phyloP scores from a whole-genome alignment of 192 early-diverging fungal genomes.

The Irineochytrium annulatum region DNA sequence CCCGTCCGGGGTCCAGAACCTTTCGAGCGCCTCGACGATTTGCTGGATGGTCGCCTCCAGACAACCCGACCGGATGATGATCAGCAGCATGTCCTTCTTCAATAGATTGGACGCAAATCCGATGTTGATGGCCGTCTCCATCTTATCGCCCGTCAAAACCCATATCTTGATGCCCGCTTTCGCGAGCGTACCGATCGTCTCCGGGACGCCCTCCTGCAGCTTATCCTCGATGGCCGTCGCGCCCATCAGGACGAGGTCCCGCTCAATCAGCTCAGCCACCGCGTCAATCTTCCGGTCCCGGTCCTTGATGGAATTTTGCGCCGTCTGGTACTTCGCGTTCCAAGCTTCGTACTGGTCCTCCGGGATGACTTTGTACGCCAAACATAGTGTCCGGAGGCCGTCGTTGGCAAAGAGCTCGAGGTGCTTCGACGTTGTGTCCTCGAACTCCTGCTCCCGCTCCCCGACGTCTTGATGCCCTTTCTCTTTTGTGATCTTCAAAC shows the following conservation, averaged over 20 bases:
- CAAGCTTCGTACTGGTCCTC: constrained; percentile 73
- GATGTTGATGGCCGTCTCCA: constrained; percentile 99
- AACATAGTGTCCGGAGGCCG: constrained; percentile 85
- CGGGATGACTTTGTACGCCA: constrained; percentile 72
- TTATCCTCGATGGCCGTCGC: constrained; percentile 97
- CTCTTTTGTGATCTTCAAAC: constrained; percentile 43
- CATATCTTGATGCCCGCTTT: constrained; percentile 92
- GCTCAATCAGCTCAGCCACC: constrained; percentile 76
- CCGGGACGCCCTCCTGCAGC: constrained; percentile 92
- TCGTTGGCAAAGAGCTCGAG: constrained; percentile 44
- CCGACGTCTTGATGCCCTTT: constrained; percentile 26
- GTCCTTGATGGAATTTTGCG: constrained; percentile 65
- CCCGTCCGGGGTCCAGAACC: constrained; percentile 54
- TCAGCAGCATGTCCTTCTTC: constrained; percentile 42
- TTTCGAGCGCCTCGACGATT: constrained; percentile 51
- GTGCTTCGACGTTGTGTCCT: constrained; percentile 39
- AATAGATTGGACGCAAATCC: constrained; percentile 73
- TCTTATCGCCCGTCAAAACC: constrained; percentile 97
- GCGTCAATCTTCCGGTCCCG: constrained; percentile 69
- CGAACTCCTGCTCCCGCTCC: constrained; percentile 40
- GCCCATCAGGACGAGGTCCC: constrained; percentile 76
- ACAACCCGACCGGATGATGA: constrained; percentile 43
- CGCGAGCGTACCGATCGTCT: constrained; percentile 76
- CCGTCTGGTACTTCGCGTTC: constrained; percentile 69
- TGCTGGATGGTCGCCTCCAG: constrained; percentile 51